phyloP scores from a whole-genome alignment of 108 stramenopile genomes.

The Nitzschia palea region DNA sequence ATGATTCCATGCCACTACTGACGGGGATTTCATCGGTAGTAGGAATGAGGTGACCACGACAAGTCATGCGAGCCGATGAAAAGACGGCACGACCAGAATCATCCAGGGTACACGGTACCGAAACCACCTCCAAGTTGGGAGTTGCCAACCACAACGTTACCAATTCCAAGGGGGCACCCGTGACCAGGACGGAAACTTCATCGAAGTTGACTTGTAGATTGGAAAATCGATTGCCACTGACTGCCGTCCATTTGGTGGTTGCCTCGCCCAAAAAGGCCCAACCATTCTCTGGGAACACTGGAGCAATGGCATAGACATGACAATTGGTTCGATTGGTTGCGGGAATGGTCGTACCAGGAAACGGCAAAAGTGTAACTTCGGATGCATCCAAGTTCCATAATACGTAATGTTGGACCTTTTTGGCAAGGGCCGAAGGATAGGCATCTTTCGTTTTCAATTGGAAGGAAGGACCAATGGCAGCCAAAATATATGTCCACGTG shows the following conservation, averaged over 20 bases:
- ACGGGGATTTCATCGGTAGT: too few species aligned
- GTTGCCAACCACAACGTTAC: background rate
- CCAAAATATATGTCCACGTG: slow-evolving; percentile 12
- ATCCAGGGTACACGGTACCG: background rate
- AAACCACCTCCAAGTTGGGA: background rate
- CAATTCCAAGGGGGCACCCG: slow-evolving; percentile 6
- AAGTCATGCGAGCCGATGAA: background rate
- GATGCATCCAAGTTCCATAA: background rate
- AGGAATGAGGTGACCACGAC: too few species aligned
- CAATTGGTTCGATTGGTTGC: background rate
- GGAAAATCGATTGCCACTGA: slow-evolving; percentile 13
- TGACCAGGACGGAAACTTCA: slow-evolving; percentile 1
- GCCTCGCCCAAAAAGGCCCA: slow-evolving; percentile 21
- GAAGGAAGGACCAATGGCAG: background rate
- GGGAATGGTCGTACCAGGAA: background rate
- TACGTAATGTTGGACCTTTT: background rate
- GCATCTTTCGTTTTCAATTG: background rate
- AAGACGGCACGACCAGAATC: background rate
- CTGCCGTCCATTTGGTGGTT: slow-evolving; percentile 15
- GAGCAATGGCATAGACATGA: slow-evolving; percentile 13
- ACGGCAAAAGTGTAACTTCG: background rate
- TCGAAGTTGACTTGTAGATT: background rate
- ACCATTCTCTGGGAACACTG: background rate
- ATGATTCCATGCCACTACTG: too few species aligned
- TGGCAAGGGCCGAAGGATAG: background rate